Conservation (phyloP, 208 protist genomes). For the Leptomonas pyrrhocoris region DNA sequence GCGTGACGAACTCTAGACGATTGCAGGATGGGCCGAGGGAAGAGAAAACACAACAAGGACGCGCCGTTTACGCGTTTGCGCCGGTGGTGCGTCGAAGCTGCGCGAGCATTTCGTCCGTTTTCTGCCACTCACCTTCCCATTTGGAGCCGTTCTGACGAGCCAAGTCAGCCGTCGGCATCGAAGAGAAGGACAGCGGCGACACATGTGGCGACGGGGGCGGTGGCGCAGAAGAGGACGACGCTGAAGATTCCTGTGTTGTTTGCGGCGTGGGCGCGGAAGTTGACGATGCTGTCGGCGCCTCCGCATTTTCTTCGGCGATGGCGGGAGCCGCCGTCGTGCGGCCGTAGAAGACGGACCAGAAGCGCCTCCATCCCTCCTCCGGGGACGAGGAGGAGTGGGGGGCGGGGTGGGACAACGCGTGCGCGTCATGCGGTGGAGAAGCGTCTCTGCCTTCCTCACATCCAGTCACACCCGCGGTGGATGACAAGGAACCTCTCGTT, state of each 20-base stretch:
- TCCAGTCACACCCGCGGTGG: not conserved
- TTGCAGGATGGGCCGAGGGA: too few species aligned
- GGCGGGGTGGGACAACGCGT: not conserved
- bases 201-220: not conserved
- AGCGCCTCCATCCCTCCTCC: not conserved
- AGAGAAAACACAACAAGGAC: constrained; percentile 1
- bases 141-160: not conserved
- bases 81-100: not conserved
- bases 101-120: constrained; percentile 13
- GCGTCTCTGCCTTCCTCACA: not conserved
- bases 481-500: not conserved
- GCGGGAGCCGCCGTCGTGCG: not conserved
- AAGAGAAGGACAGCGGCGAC: not conserved
- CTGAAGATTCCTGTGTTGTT: not conserved
- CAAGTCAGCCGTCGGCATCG: not conserved
- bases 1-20: too few species aligned
- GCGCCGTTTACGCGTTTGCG: not conserved
- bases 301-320: not conserved
- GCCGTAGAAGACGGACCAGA: not conserved
- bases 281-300: not conserved
- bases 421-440: not conserved
- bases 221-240: not conserved
- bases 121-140: constrained; percentile 12
- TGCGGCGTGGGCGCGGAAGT: not conserved
- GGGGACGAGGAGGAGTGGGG: not conserved